phyloP scores from a whole-genome alignment of 441 rosid species.

The Francoa sonchifolia region DNA sequence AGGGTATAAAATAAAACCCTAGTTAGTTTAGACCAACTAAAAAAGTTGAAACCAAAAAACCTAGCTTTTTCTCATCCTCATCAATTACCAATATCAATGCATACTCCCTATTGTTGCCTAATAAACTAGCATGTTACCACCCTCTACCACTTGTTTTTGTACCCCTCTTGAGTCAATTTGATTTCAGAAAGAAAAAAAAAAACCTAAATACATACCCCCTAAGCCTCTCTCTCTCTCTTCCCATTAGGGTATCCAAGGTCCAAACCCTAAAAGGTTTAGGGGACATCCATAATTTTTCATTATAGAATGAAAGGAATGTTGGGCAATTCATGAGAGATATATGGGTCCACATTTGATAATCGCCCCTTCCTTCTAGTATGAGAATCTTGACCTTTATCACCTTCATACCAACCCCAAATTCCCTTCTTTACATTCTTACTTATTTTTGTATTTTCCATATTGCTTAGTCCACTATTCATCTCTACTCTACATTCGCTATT shows the following conservation, averaged over 20 bases:
- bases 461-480: not conserved
- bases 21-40: too few relatives aligned
- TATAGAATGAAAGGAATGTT: constrained; percentile 23
- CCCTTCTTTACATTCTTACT: not conserved
- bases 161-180: constrained; percentile 2
- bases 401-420: not conserved
- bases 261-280: constrained; percentile 18
- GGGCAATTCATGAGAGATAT: constrained; percentile 9
- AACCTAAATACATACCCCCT: not conserved
- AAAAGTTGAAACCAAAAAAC: too few relatives aligned
- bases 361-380: constrained; percentile 19
- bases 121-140: too few relatives aligned
- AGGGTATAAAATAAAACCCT: too few relatives aligned
- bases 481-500: not conserved
- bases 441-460: not conserved
- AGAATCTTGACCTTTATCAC: constrained; percentile 38
- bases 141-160: too few relatives aligned
- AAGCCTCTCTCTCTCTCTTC: constrained; percentile 2
- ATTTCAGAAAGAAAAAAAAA: too few relatives aligned
- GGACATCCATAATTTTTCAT: constrained; percentile 33
- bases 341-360: constrained; percentile 22
- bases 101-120: too few relatives aligned
- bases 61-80: too few relatives aligned
- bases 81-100: too few relatives aligned
- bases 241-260: constrained; percentile 31